Evolutionary conservation across 305 asterid genomes (phyloP), one percentile per base, ranked within the genome.

Genomic region (Fraxinus albicans): DNA sequence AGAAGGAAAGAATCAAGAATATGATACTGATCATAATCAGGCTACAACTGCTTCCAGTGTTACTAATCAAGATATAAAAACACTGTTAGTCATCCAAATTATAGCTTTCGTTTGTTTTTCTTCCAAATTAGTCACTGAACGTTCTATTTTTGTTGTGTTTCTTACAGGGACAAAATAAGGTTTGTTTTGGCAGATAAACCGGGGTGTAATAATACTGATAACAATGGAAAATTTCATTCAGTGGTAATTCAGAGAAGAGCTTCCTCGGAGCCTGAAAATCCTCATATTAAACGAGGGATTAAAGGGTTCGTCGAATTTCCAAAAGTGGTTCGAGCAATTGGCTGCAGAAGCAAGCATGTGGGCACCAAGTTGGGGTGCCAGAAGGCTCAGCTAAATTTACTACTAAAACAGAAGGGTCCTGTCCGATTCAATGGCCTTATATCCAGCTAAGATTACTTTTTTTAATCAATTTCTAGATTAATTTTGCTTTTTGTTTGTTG

Each of bases 221-320:
- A 44, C 69, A 36, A 8, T 50, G 80, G 70, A 3, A 76, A 79
- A 76, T 12, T 38, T 4, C 35, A 77, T 9, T 58, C 89, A 1
- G 17, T 13, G 78, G 29, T 34, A 79, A 70, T 82, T 69, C 85
- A 76, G 63, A 83, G 87, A 63, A 93, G 79, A 65, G 84, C 74
- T 6, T 79, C 79, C 7, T 80, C 86, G 0, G 93, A 90, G 44
- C 60, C 91, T 27, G 94, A 90, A 82, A 95, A 95, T 91, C 98
- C 94, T 0, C 98, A 95, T 55, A 93, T 95, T 79, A 88, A 47
- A 69, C 81, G 98, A 80, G 98, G 98, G 90, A 91, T 93, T 55
- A 93, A 90, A 88, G 98, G 98, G 83, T 93, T 95, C 27, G 98
- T 95, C 0, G 98, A 95, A 55, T 95, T 95, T 60, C 98, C 98